Conservation (phyloP, 768 basidiomycete species). For the Auricularia heimuer region DNA sequence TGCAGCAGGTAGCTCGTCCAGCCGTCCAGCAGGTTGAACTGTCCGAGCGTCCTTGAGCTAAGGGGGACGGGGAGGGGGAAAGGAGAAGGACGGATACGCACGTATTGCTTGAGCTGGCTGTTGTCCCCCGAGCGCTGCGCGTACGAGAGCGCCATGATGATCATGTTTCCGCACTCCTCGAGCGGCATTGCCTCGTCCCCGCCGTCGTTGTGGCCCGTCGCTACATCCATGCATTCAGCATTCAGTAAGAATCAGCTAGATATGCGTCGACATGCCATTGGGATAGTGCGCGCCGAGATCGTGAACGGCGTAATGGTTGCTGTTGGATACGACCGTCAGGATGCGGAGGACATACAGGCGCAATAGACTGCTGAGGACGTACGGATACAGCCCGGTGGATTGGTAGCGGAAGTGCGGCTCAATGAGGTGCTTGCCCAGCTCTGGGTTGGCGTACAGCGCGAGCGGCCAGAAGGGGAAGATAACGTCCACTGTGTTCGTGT, state of each 20-base stretch:
- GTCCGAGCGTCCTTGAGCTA: background rate
- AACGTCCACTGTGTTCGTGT: conserved; percentile 13
- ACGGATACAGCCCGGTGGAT: conserved; percentile 52
- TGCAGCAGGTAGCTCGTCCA: conserved; percentile 55
- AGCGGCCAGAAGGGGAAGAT: conserved; percentile 15
- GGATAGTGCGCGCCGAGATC: conserved; percentile 9
- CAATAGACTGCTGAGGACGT: conserved; percentile 5
- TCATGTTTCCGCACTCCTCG: conserved; percentile 49
- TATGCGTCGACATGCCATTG: background rate
- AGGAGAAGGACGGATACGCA: conserved; percentile 15
- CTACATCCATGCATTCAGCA: background rate
- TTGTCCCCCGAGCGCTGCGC: conserved; percentile 42
- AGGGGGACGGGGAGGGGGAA: background rate
- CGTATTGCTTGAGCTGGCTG: conserved; percentile 40
- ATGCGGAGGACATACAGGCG: conserved; percentile 1
- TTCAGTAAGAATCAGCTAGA: too few relatives aligned
- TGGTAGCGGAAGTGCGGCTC: conserved; percentile 57
- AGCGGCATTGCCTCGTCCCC: conserved; percentile 8
- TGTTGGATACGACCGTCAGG: background rate
- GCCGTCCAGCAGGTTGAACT: conserved; percentile 45
- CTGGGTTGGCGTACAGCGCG: conserved; percentile 14
- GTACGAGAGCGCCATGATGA: conserved; percentile 60
- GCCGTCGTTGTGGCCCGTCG: conserved; percentile 15
- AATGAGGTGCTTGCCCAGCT: conserved; percentile 41
- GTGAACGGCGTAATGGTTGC: conserved; percentile 2